Evolutionary conservation across 331 rosid species (phyloP).

Genomic region (Malus hybrid): DNA sequence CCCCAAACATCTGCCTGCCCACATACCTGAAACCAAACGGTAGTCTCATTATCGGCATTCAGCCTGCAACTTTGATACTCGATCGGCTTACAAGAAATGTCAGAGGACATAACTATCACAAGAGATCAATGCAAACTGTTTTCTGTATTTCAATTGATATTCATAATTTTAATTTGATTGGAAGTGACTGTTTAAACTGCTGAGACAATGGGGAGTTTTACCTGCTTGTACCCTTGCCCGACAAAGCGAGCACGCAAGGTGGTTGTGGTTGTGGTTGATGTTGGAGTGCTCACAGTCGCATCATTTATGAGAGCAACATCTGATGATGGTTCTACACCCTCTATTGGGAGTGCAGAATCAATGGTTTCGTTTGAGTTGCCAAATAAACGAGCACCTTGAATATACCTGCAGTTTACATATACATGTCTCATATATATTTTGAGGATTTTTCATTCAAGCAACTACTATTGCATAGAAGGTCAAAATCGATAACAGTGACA

Average conservation of each 20-base stretch:
- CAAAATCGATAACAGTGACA: not conserved
- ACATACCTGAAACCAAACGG: constrained; percentile 52
- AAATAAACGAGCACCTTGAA: constrained; percentile 61
- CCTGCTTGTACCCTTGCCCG: constrained; percentile 96
- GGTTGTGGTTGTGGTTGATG: constrained; percentile 1
- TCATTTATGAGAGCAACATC: constrained; percentile 30
- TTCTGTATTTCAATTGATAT: too few species aligned
- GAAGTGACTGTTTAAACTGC: not conserved
- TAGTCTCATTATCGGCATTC: not conserved
- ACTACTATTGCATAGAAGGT: not conserved
- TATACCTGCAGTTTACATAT: constrained; percentile 42
- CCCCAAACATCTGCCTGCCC: constrained; percentile 91
- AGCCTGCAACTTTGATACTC: not conserved
- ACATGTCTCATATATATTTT: not conserved
- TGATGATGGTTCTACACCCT: constrained; percentile 26
- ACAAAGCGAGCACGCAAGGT: constrained; percentile 59
- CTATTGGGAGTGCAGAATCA: constrained; percentile 22
- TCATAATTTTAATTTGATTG: too few species aligned
- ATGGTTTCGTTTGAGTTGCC: constrained; percentile 32
- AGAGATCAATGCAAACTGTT: too few species aligned
- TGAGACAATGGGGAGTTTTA: constrained; percentile 1
- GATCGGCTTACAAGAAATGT: not conserved
- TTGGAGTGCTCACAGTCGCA: constrained; percentile 8
- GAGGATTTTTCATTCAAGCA: not conserved
- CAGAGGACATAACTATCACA: not conserved